Base-by-base conservation (phyloP, 2,329 filamentous ascomycete species). In the Cercospora sesami region DNA sequence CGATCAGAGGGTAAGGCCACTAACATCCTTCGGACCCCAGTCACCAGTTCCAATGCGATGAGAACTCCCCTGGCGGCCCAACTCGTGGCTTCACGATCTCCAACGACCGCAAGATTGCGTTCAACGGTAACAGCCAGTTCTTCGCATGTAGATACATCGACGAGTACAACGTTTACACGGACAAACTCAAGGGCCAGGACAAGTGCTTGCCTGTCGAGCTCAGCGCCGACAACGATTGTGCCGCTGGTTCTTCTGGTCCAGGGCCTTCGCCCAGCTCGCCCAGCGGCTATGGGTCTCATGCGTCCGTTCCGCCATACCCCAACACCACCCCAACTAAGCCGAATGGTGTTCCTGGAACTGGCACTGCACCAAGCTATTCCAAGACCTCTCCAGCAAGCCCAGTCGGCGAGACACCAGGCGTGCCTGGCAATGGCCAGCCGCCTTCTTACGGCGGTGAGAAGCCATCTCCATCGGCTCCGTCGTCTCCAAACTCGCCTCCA, bases 41-140 rank as follows among this genome's bases (percentile, higher is more conserved):
- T 51, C 69, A 69, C 31, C 69, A 71, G 48, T 71, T 71, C 39
- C 67, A 71, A 59, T 71, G 69, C 58, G 69, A 71, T 48, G 53
- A 64, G 60, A 65, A 66, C 60, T 63, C 53, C 30, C 60, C 68
- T 9, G 45, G 60, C 18, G 45, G 60, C 23, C 65, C 67, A 14
- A 69, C 63, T 21, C 58, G 58, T 53, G 69, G 69, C 28, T 71
- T 69, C 63, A 51, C 67, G 12, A 65, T 69, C n/a, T 33, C 67
- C 23, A 65, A 48, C 51, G 68, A 69, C 33, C 65, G 69, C 23
- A 68, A 36, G 28, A 69, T 71, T 18, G 26, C 65, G 12, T 71
- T 62, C 48, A 66, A 69, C 23, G 65, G 65, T 60, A 66, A 57
- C 48, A 57, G 62, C 31, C 69, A 14, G 3, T 71, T 71, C 65